Base-by-base conservation (phyloP, 495 filamentous ascomycete genomes). In the Terfezia boudieri region DNA sequence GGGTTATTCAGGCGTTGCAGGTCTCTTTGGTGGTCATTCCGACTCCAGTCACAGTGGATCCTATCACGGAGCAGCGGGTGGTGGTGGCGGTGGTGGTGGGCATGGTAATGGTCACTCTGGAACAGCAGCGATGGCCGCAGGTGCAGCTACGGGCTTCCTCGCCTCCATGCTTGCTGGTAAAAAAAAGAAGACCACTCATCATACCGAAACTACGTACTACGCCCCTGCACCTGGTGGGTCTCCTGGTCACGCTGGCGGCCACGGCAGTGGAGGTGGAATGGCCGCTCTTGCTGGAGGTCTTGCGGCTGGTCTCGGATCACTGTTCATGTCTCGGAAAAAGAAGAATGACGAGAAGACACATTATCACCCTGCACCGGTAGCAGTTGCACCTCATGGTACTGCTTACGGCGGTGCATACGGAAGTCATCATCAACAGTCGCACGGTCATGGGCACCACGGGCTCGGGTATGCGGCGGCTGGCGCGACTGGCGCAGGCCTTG, bases 1-100 rank as follows among this genome's bases (percentile, higher is more conserved):
- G 41, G 63, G 63, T 36, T 60, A 52, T 37, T 52, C 41, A 8
- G 62, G 63, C 16, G 56, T 65, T 59, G 58, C 56, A 23, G 62
- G 59, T 16, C 41, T 46, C 12, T 46, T 46, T 46, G 41, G 41
- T 20, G 41, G 41, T 4, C 12, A 46, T 2, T 46, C 41, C 41
- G 41, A 46, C 41, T 14, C 14, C 4, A 20, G 17, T 20, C 41
- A 46, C 8, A 9, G 14, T 20, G 17, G 12, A 14, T 20, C 12
- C 41, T 46, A 46, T 20, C 14, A 20, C 4, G 14, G 17, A 46
- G 41, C 17, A 14, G 41, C 4, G 14, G 41, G 41, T 46, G 41
- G 41, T 6, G 8, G 41, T 46, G 41, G 41, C 8, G 41, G 41
- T 46, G 41, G 41, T 46, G 41, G 41, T 46, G 41, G 41, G 12